Evolutionary conservation across 2,329 filamentous ascomycete genomes (phyloP).

Genomic region (Trichophyton schoenleinii): DNA sequence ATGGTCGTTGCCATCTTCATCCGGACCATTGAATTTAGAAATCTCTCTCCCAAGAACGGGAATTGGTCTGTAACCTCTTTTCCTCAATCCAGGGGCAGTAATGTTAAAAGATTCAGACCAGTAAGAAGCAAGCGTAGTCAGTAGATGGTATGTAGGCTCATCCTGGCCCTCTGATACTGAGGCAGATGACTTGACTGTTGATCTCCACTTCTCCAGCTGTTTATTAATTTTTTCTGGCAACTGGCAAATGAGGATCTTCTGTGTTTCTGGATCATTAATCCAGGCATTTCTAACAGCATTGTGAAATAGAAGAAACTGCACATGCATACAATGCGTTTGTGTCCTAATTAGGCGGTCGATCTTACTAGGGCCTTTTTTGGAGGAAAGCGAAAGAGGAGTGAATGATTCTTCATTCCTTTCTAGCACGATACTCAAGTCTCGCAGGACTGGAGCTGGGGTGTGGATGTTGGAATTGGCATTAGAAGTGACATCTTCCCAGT

Average conservation of each 20-base stretch:
- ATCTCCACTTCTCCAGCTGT: constrained; percentile 65
- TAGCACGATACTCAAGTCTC: constrained; percentile 64
- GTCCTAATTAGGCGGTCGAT: constrained; percentile 66
- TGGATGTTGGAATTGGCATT: constrained; percentile 28
- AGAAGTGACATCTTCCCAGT: constrained; percentile 46
- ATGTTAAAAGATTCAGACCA: constrained; percentile 78
- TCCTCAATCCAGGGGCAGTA: constrained; percentile 68
- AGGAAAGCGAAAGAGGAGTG: constrained; percentile 45
- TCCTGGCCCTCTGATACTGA: constrained; percentile 20
- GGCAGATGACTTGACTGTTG: constrained; percentile 45
- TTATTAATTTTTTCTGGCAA: constrained; percentile 55
- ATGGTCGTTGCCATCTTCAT: constrained; percentile 50
- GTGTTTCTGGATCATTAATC: constrained; percentile 63
- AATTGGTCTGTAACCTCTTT: constrained; percentile 76
- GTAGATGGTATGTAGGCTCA: constrained; percentile 64
- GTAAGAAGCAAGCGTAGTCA: constrained; percentile 66
- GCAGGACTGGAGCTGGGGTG: constrained; percentile 41
- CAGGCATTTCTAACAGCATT: constrained; percentile 77
- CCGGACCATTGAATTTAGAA: constrained; percentile 53
- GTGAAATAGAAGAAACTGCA: constrained; percentile 77
- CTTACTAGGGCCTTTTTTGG: constrained; percentile 75
- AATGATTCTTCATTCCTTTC: constrained; percentile 42
- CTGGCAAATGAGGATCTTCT: constrained; percentile 63
- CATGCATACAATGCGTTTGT: constrained; percentile 76
- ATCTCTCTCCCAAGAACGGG: constrained; percentile 61